Base-by-base conservation (phyloP, 1,139 yeast species). In the Nakaseomyces delphensis region DNA sequence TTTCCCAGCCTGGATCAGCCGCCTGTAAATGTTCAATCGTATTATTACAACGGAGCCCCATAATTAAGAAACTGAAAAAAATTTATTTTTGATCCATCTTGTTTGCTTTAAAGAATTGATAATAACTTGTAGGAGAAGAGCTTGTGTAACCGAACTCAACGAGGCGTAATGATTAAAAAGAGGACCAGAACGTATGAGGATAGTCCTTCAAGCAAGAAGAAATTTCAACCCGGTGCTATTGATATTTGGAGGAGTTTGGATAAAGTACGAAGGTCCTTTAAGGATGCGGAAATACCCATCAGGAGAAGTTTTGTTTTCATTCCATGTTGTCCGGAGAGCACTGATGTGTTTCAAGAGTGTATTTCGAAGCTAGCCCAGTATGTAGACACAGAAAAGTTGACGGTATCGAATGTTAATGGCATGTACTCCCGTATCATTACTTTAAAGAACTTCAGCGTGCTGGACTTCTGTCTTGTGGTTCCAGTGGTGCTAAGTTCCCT, bases 391-490 rank as follows among this genome's bases (percentile, higher is more conserved):
- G 37, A 43, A n/a, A 49, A 48, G 31, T 27, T 54, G 16, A 45
- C 46, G 24, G n/a, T 45, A 10, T 33, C 35, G 16, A 11, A 13
- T 16, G 10, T 25, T 14, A 14, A n/a, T 32, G 19, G 31, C 29
- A 13, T 38, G 23, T 16, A 32, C 36, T 15, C 21, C 28, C 14
- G 16, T 27, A 20, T 35, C 33, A 41, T 52, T 3, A 27, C 38
- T 8, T 18, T 57, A 20, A 46, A 40, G 37, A 42, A 52, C 21
- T 55, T 56, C 38, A 51, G 43, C 21, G 29, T 49, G 10, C 24
- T 53, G 25, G 60, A 58, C 33, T 52, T 54, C 36, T 57, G 59
- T 33, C 41, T 56, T 13, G 46, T 50, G 7, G 31, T 59, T 3
- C 33, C 57, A 2, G 48, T 50, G 8, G n/a, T 59, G 3, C 43